These are phyloP conservation scores for Filobasidium floriforme DNA, from an alignment of 768 basidiomycete genomes.

Conservation along the genomic window DNA sequence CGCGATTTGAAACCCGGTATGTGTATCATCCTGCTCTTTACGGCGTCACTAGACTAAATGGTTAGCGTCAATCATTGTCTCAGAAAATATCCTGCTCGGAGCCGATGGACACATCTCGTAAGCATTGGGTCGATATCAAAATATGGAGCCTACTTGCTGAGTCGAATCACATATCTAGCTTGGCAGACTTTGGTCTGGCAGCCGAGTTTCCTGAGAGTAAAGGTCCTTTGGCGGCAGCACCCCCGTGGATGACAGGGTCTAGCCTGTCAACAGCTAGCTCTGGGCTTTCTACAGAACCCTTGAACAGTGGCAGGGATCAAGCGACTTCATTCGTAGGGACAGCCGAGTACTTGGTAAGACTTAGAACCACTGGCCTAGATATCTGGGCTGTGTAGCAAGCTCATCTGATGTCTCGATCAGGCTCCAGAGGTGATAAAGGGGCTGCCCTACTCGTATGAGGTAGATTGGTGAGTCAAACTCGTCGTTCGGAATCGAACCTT, in stretches of 20 bases:
- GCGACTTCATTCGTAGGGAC: conserved; percentile 24
- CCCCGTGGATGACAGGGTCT: conserved; percentile 14
- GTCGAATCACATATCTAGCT: conserved; percentile 48
- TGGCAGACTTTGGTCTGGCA: conserved; percentile 79
- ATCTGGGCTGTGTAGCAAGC: too few relatives aligned
- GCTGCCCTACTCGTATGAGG: conserved; percentile 79
- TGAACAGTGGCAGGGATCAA: conserved; percentile 2
- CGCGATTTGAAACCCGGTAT: conserved; percentile 77
- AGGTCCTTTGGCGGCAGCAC: conserved; percentile 9
- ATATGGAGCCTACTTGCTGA: background rate
- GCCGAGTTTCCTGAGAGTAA: conserved; percentile 20
- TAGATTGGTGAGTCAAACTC: conserved; percentile 84
- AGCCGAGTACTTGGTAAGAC: conserved; percentile 37
- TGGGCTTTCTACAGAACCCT: background rate
- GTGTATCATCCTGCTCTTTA: too few relatives aligned
- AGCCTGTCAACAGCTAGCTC: background rate
- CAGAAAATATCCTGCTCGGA: conserved; percentile 87
- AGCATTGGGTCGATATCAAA: background rate
- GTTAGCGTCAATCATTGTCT: background rate
- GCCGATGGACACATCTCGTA: conserved; percentile 73
- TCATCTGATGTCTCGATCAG: conserved; percentile 21
- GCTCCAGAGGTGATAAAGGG: conserved; percentile 96
- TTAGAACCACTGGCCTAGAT: too few relatives aligned
- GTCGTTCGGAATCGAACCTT: background rate
- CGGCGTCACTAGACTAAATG: background rate